Percentiles rank a stretch among this genome's conserved stretches.
phyloP scores from a whole-genome alignment of 1,139 yeast genomes.

The Saccharomyces hybrid region DNA sequence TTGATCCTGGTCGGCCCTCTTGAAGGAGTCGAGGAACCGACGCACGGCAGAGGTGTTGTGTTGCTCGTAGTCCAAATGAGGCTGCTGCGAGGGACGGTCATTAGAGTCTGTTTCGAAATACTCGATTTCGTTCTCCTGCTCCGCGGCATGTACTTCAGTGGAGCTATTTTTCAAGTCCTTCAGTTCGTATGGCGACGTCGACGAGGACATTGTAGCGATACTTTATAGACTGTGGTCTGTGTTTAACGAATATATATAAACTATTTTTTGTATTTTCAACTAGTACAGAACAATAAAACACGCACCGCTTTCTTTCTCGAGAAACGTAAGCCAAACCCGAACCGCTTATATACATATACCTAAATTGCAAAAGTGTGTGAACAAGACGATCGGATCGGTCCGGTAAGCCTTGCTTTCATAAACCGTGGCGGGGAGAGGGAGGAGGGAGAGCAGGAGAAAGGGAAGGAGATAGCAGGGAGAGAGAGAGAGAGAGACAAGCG shows the following conservation, averaged over 20 bases:
- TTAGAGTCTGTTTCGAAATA: conserved; percentile 10
- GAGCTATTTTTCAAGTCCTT: conserved; percentile 8
- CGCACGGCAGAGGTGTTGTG: conserved; percentile 6
- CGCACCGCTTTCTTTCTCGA: no score
- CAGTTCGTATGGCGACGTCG: conserved; percentile 7
- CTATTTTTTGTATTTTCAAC: no score
- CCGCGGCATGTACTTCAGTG: conserved; percentile 10
- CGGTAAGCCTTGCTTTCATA: no score
- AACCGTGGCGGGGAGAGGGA: no score
- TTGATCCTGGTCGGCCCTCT: conserved; percentile 16
- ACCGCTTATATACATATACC: no score
- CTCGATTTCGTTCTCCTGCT: conserved; percentile 15
- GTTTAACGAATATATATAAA: no score
- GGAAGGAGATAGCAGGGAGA: neutral
- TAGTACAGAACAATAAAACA: no score
- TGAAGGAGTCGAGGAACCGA: conserved; percentile 26
- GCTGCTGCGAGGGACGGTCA: neutral
- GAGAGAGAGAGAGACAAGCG: neutral
- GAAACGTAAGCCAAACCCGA: no score
- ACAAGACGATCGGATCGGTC: no score
- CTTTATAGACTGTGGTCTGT: no score
- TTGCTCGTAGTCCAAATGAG: neutral
- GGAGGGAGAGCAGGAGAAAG: neutral
- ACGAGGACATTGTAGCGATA: neutral
- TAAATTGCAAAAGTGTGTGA: no score